Evolutionary conservation across 148 eudicot species (phyloP).

Genomic region (Pharnaceum exiguum): DNA sequence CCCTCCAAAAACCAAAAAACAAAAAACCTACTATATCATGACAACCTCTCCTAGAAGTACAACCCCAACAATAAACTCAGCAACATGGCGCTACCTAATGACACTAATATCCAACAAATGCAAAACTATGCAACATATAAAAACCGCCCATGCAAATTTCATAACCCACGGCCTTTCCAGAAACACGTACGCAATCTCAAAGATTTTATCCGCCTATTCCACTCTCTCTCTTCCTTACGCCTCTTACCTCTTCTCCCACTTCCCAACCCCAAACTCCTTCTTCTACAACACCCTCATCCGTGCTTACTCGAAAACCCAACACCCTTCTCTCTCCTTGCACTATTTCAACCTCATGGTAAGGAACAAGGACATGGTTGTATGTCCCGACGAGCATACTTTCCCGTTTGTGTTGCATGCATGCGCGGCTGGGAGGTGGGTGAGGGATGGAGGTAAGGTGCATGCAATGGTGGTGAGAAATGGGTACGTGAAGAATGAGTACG

Average conservation of each 20-base stretch:
- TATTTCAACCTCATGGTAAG: conserved; percentile 25
- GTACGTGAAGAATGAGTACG: conserved; percentile 12
- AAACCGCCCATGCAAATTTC: conserved; percentile 14
- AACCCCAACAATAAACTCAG: conserved; percentile 1
- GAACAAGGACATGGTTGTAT: not conserved
- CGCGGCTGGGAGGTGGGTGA: not conserved
- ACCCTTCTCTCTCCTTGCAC: conserved; percentile 9
- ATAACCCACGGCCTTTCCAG: conserved; percentile 19
- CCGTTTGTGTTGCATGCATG: conserved; percentile 23
- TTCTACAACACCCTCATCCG: conserved; percentile 23
- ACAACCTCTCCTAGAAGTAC: not conserved
- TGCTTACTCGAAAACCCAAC: conserved; percentile 15
- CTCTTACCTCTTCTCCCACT: conserved; percentile 13
- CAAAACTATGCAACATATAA: conserved; percentile 5
- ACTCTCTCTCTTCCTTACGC: conserved; percentile 16
- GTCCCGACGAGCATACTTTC: conserved; percentile 17
- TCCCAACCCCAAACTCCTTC: conserved; percentile 14
- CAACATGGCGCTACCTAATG: conserved; percentile 18
- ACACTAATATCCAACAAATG: conserved; percentile 9
- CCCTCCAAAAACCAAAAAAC: too few species aligned
- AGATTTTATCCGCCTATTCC: conserved; percentile 14
- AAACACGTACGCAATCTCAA: conserved; percentile 23
- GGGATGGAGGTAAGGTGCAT: conserved; percentile 11
- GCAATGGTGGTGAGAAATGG: conserved; percentile 16
- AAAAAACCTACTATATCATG: too few species aligned